phyloP scores from a whole-genome alignment of 78 protist genomes.

The Polysphondylium violaceum region DNA sequence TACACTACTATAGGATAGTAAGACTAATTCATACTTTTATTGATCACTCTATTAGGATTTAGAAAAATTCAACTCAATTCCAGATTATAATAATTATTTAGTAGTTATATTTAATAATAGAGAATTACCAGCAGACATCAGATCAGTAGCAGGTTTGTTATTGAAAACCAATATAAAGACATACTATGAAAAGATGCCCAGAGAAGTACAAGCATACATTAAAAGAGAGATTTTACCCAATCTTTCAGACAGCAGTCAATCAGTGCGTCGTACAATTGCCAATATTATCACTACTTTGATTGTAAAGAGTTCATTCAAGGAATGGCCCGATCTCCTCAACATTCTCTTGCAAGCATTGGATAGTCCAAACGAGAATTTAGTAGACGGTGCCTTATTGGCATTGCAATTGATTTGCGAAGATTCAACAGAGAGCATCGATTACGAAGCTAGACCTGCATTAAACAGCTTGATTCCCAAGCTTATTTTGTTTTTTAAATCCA shows the following conservation, averaged over 20 bases:
- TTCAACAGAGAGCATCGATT: slow-evolving; percentile 30
- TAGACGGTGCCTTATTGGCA: slow-evolving; percentile 61
- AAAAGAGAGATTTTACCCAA: slow-evolving; percentile 40
- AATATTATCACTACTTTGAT: slow-evolving; percentile 54
- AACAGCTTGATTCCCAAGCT: slow-evolving; percentile 69
- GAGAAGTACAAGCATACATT: slow-evolving; percentile 60
- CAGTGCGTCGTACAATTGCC: slow-evolving; percentile 61
- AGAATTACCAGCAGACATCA: slow-evolving; percentile 12
- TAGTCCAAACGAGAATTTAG: slow-evolving; percentile 33
- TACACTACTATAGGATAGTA: background rate
- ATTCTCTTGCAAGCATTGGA: slow-evolving; percentile 30
- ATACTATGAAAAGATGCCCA: slow-evolving; percentile 52
- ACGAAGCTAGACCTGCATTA: slow-evolving; percentile 46
- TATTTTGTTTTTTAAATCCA: slow-evolving; percentile 33
- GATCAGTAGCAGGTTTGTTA: slow-evolving; percentile 50
- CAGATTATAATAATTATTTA: slow-evolving; percentile 68
- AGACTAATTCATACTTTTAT: background rate
- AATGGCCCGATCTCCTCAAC: slow-evolving; percentile 64
- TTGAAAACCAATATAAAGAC: slow-evolving; percentile 48
- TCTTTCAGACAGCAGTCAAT: slow-evolving; percentile 19
- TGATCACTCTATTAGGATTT: slow-evolving; percentile 34
- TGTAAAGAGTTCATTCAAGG: slow-evolving; percentile 42
- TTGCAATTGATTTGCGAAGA: slow-evolving; percentile 79
- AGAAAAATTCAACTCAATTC: slow-evolving; percentile 33
- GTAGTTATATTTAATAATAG: slow-evolving; percentile 24